Base-by-base conservation (phyloP, 208 protist species). In the Acanthamoeba royreba region DNA sequence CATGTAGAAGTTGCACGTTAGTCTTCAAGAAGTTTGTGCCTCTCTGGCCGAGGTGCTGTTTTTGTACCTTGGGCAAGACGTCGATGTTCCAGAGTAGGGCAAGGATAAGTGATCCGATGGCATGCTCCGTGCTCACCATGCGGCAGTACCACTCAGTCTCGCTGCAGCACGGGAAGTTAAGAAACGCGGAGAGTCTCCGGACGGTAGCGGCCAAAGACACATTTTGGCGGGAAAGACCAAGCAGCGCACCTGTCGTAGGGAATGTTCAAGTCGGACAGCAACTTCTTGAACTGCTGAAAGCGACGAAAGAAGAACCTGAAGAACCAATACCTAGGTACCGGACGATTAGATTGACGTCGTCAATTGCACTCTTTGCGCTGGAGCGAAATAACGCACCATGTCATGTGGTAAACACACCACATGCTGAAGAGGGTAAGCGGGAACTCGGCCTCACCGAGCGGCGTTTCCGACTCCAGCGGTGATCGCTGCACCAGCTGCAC, bases 221-320 rank as follows among this genome's bases (percentile, higher is more conserved):
- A 61, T 61, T 22, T 28, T 61, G n/a, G n/a, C n/a, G n/a, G n/a
- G n/a, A n/a, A n/a, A n/a, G n/a, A n/a, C n/a, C n/a, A n/a, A n/a
- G n/a, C n/a, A n/a, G n/a, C n/a, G n/a, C n/a, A 89, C 81, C 81
- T 89, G 45, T 89, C 81, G 49, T 89, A 89, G 31, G 81, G 81
- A 49, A 89, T 89, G 81, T 89, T 89, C 33, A 89, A 49, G 42
- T 89, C 81, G 11, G 38, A 35, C 49, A 89, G 81, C 81, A 45
- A 66, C 35, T 89, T 89, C 49, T 89, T 42, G 49, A 89, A 89
- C 81, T 66, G 81, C 45, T 89, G 81, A 8, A 89, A 55, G 7
- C 81, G 45, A 4, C 52, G 43, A 33, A 89, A 89, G 81, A 33
- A 11, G 22, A 83, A 83, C 1, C 72, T 38, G 72, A 83, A 83